phyloP scores from a whole-genome alignment of 169 alveolate species.

The Neospora caninum region DNA sequence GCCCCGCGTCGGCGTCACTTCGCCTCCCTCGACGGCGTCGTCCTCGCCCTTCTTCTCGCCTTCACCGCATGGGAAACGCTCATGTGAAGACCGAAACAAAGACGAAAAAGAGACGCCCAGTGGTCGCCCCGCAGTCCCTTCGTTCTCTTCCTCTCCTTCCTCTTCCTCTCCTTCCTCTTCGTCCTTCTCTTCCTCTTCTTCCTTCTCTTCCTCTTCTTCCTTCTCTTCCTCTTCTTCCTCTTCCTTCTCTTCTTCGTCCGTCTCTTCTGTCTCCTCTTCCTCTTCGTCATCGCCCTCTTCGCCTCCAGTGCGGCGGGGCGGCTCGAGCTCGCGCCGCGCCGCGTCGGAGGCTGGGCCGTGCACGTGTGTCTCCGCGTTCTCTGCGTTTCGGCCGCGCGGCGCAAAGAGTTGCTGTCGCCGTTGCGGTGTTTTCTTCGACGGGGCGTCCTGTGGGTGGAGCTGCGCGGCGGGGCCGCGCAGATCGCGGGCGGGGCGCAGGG shows the following conservation, averaged over 20 bases:
- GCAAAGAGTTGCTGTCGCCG: background rate
- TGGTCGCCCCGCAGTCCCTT: no score
- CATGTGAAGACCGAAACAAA: no score
- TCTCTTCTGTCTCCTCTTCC: background rate
- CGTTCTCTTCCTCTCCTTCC: background rate
- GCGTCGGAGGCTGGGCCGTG: background rate
- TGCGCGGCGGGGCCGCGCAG: no score
- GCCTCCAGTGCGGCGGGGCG: background rate
- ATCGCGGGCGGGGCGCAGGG: no score
- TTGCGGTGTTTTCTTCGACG: background rate
- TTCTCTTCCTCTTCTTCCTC: background rate
- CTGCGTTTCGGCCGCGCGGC: background rate
- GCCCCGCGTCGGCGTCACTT: background rate
- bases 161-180: background rate
- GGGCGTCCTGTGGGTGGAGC: no score
- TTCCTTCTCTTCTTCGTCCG: background rate
- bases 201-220: background rate
- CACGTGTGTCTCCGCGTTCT: background rate
- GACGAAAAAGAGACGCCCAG: background rate
- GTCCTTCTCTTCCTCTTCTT: background rate
- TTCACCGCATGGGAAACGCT: no score
- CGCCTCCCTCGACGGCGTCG: background rate
- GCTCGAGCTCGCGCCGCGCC: constrained; percentile 1
- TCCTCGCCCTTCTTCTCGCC: background rate
- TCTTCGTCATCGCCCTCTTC: background rate